Evolutionary conservation across 768 basidiomycete genomes (phyloP), one percentile per base, ranked within the genome.

Genomic region (Podaxis sp.): DNA sequence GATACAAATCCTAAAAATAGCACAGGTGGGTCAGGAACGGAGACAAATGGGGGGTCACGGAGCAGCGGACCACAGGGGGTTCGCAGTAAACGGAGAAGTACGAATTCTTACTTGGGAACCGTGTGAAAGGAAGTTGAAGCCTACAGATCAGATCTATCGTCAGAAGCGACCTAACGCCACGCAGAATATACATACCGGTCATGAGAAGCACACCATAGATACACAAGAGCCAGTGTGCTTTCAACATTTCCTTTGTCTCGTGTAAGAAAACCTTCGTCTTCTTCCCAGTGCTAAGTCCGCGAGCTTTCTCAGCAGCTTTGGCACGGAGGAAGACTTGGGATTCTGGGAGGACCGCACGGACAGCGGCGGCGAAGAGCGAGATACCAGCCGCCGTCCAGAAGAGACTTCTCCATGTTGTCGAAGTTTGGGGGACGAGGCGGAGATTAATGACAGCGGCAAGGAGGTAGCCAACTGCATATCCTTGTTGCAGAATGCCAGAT

Each of bases 171-270:
- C 40, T 10, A 49, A 17, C 44, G 7, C 44, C 26, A 26, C 15
- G 13, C 38, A 22, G 48, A 49, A 62, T 57, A 50, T 59, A 66
- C 76, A 7, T 60, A 80, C 82, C 82, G 1, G 88, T 87, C 90
- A 95, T 92, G 60, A 95, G 82, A 53, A 94, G 75, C 20, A 95
- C 82, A 0, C 90, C 90, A 69, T 95, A 96, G 55, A 95, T 86
- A 71, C 90, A 93, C 37, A 91, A 71, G 12, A 86, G 66, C 94
- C 93, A 96, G 70, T 97, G 92, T 12, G 68, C 73, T 77, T 84
- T 91, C 33, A 96, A 75, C 93, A 96, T 96, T 59, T 76, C 77
- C 62, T 82, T 80, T 0, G 87, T 85, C 73, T 95, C 93, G 57
- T 74, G 80, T 8, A 95, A 37, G 81, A 98, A 97, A 1, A 85